Evolutionary conservation across 441 rosid genomes (phyloP).

Genomic region (Croton laevigatus): DNA sequence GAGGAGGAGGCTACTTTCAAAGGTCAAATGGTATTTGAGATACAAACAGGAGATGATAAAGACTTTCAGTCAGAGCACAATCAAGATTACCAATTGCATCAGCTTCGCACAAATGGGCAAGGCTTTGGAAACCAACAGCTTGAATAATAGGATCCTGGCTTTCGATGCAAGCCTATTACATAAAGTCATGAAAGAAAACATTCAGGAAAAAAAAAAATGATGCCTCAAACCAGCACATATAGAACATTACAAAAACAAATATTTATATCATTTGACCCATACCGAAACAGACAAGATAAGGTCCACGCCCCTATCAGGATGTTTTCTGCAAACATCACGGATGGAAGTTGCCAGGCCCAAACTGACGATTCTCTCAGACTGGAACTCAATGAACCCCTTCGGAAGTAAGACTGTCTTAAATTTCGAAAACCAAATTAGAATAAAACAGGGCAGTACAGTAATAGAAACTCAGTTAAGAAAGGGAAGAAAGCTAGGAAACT

Average conservation of each 20-base stretch:
- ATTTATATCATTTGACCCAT: conserved; percentile 28
- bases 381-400: conserved; percentile 49
- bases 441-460: conserved; percentile 9
- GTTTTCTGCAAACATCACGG: conserved; percentile 72
- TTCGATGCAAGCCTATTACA: conserved; percentile 83
- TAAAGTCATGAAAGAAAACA: conserved; percentile 4
- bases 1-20: neutral
- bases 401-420: conserved; percentile 73
- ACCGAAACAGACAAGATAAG: conserved; percentile 95
- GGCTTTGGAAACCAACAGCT: conserved; percentile 92
- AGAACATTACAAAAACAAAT: conserved; percentile 23
- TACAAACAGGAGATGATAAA: conserved; percentile 1
- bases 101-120: conserved; percentile 92
- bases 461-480: conserved; percentile 14
- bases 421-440: conserved; percentile 26
- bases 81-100: conserved; percentile 75
- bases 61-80: conserved; percentile 11
- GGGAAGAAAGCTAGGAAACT: neutral
- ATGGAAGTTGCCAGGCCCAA: conserved; percentile 81
- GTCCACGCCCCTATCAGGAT: conserved; percentile 98
- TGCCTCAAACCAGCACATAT: conserved; percentile 19
- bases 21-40: conserved; percentile 1
- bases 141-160: conserved; percentile 63
- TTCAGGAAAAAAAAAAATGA: conserved; percentile 1
- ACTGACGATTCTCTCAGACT: conserved; percentile 59